phyloP scores from a whole-genome alignment of 1,284 basidiomycete genomes.

The Austroboletus niveus region DNA sequence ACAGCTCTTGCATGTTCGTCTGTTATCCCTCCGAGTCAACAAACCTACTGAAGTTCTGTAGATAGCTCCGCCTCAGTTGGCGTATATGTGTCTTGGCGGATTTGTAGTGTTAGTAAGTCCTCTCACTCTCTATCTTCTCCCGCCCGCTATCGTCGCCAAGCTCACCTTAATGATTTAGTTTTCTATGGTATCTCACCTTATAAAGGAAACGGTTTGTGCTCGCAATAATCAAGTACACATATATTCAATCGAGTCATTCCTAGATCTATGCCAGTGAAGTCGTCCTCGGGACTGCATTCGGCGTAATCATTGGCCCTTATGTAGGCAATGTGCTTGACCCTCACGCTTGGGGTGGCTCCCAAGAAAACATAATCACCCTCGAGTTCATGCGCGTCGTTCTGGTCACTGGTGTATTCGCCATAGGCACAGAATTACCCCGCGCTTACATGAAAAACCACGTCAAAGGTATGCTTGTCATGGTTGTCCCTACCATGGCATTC shows the following conservation, averaged over 20 bases:
- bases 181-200: slow-evolving; percentile 75
- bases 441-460: slow-evolving; percentile 64
- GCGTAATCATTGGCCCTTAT: slow-evolving; percentile 74
- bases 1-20: slow-evolving; percentile 27
- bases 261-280: slow-evolving; percentile 90
- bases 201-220: slow-evolving; percentile 69
- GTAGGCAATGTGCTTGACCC: slow-evolving; percentile 79
- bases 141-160: not conserved
- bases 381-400: slow-evolving; percentile 76
- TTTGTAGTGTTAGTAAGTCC: slow-evolving; percentile 63
- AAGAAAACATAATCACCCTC: slow-evolving; percentile 61
- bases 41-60: slow-evolving; percentile 25
- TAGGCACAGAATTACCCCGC: slow-evolving; percentile 70
- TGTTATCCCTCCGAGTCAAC: not conserved
- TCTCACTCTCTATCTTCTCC: not conserved
- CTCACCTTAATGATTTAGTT: slow-evolving; percentile 47
- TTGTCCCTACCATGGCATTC: slow-evolving; percentile 77
- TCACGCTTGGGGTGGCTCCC: slow-evolving; percentile 65
- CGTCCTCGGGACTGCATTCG: slow-evolving; percentile 82
- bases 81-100: slow-evolving; percentile 77
- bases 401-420: slow-evolving; percentile 67
- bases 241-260: not conserved
- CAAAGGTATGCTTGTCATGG: slow-evolving; percentile 59
- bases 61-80: slow-evolving; percentile 51
- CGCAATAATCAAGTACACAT: not conserved